Conservation (phyloP, 2,329 filamentous ascomycete species). For the Diplodia corticola region DNA sequence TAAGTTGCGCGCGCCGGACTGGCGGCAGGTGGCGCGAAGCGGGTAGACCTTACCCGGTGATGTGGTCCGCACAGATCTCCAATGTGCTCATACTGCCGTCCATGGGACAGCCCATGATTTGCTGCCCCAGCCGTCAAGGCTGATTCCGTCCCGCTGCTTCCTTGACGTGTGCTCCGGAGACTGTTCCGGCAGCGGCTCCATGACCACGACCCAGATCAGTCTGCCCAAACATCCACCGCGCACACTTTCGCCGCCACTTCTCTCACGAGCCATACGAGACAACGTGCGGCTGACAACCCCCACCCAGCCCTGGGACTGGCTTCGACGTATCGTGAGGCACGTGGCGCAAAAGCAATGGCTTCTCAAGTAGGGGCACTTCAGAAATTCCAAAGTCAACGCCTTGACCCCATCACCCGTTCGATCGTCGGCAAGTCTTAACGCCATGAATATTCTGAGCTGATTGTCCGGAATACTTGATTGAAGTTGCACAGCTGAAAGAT, state of each 20-base stretch:
- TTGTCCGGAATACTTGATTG: background rate
- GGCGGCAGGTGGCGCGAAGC: background rate
- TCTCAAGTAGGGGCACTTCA: background rate
- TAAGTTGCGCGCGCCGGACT: background rate
- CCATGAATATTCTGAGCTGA: background rate
- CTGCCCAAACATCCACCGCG: background rate
- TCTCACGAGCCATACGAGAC: background rate
- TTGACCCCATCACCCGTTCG: background rate
- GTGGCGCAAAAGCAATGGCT: background rate
- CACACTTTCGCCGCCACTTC: background rate
- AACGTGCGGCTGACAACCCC: background rate
- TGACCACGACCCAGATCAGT: background rate
- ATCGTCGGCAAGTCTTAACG: background rate
- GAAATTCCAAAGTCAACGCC: background rate
- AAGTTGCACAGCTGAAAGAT: background rate
- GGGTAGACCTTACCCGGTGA: background rate
- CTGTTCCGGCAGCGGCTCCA: background rate
- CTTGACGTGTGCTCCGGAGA: background rate
- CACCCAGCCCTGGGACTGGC: background rate
- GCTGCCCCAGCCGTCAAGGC: background rate
- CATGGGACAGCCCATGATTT: background rate
- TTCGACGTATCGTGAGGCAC: background rate
- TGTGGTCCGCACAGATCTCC: background rate
- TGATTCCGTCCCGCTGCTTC: background rate
- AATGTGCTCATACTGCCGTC: background rate